A percentile compares a stretch with the other conserved stretches of the same genome.
These are phyloP conservation scores for Triticum timopheevii DNA, from an alignment of 176 grass and related monocot genomes.

Conservation along the genomic window DNA sequence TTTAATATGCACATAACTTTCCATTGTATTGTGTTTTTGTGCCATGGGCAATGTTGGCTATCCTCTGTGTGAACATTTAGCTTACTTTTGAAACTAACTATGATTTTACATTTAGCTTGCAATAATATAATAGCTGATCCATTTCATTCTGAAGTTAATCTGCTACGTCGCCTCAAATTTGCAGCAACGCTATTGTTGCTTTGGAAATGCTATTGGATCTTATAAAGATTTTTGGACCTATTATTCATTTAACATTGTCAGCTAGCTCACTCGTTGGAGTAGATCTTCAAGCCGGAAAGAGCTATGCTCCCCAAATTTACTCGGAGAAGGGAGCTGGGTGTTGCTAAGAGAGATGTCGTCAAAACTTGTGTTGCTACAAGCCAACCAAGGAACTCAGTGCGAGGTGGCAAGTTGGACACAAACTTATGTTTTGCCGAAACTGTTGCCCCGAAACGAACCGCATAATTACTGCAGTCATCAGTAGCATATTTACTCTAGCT, in stretches of 20 bases:
- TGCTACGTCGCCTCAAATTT: slow-evolving; percentile 28
- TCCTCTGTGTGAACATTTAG: too few relatives aligned
- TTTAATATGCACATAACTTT: too few relatives aligned
- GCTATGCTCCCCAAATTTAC: slow-evolving; percentile 33
- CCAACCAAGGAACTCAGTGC: not conserved
- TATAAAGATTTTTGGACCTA: slow-evolving; percentile 76
- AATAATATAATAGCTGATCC: too few relatives aligned
- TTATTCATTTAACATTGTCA: slow-evolving; percentile 74
- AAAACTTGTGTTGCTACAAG: slow-evolving; percentile 12
- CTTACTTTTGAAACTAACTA: too few relatives aligned
- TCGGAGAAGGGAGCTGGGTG: not conserved
- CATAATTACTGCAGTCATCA: too few relatives aligned
- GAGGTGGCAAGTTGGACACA: too few relatives aligned
- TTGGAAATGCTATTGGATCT: slow-evolving; percentile 81
- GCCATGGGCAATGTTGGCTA: too few relatives aligned
- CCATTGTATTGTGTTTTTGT: too few relatives aligned
- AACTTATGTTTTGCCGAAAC: not conserved
- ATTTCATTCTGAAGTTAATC: too few relatives aligned
- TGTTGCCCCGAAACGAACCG: too few relatives aligned
- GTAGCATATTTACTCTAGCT: too few relatives aligned
- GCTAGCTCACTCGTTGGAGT: slow-evolving; percentile 63
- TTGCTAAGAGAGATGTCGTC: not conserved
- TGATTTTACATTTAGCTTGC: too few relatives aligned
- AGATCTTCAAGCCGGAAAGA: slow-evolving; percentile 82
- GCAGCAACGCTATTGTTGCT: slow-evolving; percentile 56